Base-by-base conservation (phyloP, 495 filamentous ascomycete species). In the Neurospora sp. region DNA sequence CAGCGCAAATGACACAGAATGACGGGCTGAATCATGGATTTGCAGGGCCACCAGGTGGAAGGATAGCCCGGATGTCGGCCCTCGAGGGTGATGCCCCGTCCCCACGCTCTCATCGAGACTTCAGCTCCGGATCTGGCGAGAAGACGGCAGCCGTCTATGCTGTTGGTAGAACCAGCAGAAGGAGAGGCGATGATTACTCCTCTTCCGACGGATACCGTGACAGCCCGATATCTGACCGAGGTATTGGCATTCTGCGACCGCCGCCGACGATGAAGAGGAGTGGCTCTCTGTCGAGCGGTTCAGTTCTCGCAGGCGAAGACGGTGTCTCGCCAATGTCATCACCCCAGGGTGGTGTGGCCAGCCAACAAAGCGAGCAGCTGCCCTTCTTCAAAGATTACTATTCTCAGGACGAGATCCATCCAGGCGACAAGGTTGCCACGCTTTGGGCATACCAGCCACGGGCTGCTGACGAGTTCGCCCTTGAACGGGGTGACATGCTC, bases 331-430 rank as follows among this genome's bases (percentile, higher is more conserved):
- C 94, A 42, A 89, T 91, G 79, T 96, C 94, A 13, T 96, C 93
- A 11, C 94, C 94, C 3, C 90, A 91, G 78, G 54, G 54, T 6
- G 94, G 91, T 34, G 79, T 96, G 70, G 88, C 92, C 6, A 97
- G 93, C 78, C 92, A 94, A 73, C 94, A 97, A 78, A 97, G 94
- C 1, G 96, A 99, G 84, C 96, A 97, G 80, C 82, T 99, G 39
- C 89, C 92, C 9, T 94, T 91, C 79, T 99, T 99, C 89, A 97
- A 97, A 78, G 96, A 99, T 78, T 99, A 99, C 81, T 99, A 99
- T 82, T 98, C 95, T 5, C 90, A 93, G 76, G 95, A 98, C 78
- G 94, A 98, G 75, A 97, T 99, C 74, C 93, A 94, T 74, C 91
- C 96, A 4, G 92, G 92, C 39, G 94, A 98, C 78, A 91, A 90